Percentiles rank a stretch among this genome's conserved stretches.
Evolutionary conservation across 257 asterid genomes (phyloP).

Genomic region (Plantago ovata): DNA sequence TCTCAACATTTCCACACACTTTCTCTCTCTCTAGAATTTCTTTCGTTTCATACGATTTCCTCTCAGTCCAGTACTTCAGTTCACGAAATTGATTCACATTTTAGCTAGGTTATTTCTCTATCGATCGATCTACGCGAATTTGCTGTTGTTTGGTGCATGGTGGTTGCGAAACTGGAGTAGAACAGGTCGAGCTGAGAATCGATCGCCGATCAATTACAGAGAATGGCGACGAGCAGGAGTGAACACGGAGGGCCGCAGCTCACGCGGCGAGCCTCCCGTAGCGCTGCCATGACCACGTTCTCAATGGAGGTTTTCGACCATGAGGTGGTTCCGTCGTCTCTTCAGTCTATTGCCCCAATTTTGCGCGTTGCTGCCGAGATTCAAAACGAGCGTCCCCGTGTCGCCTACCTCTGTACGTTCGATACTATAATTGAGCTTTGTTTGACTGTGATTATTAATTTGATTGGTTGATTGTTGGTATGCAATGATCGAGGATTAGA

Average conservation of each 20-base stretch:
- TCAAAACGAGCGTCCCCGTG: constrained; percentile 83
- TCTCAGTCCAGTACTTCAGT: background rate
- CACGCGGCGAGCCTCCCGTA: constrained; percentile 77
- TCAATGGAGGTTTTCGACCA: constrained; percentile 93
- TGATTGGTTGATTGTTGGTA: background rate
- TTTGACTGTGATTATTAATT: background rate
- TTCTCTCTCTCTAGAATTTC: background rate
- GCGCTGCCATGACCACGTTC: constrained; percentile 78
- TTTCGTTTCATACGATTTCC: background rate
- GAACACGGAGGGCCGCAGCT: constrained; percentile 48
- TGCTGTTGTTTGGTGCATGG: too few species aligned
- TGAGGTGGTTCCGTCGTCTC: constrained; percentile 94
- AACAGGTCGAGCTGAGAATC: too few species aligned
- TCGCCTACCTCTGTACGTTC: constrained; percentile 77
- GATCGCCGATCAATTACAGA: constrained; percentile 14
- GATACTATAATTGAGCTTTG: background rate
- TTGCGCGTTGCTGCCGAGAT: constrained; percentile 89
- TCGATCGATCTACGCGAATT: too few species aligned
- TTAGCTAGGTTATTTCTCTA: background rate
- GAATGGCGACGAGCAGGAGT: constrained; percentile 39
- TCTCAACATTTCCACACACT: background rate
- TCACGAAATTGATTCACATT: background rate
- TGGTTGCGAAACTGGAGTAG: too few species aligned
- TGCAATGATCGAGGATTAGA: background rate
- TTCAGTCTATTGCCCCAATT: constrained; percentile 87